These are phyloP conservation scores for Zanthoxylum bungeanum DNA, from an alignment of 345 rosid species.

Conservation along the genomic window DNA sequence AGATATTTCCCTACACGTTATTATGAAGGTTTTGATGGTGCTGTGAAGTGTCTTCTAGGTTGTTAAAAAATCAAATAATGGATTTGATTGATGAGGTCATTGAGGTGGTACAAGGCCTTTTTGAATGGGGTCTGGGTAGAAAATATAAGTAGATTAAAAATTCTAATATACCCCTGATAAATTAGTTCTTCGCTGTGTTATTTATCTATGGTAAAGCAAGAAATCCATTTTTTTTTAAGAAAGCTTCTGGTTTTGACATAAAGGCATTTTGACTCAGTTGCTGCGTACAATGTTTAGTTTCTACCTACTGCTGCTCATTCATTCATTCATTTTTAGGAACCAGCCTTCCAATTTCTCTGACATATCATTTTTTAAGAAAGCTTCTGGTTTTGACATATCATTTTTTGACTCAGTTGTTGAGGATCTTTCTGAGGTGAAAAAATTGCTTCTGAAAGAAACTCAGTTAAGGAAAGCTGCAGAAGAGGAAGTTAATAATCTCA, in stretches of 20 bases:
- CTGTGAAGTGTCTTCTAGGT: background rate
- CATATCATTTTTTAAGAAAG: slow-evolving; percentile 4
- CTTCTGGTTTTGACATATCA: background rate
- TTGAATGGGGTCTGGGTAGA: background rate
- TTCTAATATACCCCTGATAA: background rate
- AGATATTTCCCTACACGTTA: background rate
- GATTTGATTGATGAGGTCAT: background rate
- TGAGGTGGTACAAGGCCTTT: background rate
- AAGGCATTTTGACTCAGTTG: background rate
- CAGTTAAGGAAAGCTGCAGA: slow-evolving; percentile 65
- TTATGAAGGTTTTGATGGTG: background rate
- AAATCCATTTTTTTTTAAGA: no score
- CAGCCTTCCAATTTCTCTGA: background rate
- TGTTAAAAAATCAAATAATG: background rate
- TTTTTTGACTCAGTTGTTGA: slow-evolving; percentile 40
- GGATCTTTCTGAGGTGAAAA: slow-evolving; percentile 73
- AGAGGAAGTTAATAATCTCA: slow-evolving; percentile 69
- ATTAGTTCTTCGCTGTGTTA: slow-evolving; percentile 8
- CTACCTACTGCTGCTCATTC: background rate
- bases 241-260: no score
- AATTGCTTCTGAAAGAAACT: slow-evolving; percentile 65
- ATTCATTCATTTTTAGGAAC: background rate
- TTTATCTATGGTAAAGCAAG: no score
- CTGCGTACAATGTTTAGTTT: background rate
- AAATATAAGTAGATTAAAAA: background rate